Conservation (phyloP, 2,329 filamentous ascomycete species). For the Lasiodiplodia hormozganensis region DNA sequence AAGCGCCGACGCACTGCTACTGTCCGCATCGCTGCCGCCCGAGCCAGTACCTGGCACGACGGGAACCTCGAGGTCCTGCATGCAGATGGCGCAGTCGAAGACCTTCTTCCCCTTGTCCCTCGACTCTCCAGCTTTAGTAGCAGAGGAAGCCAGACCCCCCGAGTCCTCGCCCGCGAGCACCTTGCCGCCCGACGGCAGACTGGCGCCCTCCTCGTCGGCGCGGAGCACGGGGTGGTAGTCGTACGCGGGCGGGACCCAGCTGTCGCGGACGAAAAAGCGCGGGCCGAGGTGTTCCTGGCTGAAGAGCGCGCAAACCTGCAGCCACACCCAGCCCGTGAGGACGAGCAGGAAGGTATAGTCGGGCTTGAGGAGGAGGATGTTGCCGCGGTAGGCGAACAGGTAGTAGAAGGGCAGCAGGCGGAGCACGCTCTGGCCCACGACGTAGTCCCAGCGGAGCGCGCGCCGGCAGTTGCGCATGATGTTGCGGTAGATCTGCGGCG, state of each 20-base stretch:
- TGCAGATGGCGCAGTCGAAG: constrained; percentile 95
- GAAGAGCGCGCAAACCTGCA: constrained; percentile 79
- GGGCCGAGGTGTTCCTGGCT: constrained; percentile 87
- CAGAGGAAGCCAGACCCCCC: neutral
- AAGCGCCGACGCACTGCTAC: constrained; percentile 48
- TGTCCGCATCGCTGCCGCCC: constrained; percentile 60
- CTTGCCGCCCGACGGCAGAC: constrained; percentile 73
- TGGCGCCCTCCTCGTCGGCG: constrained; percentile 80
- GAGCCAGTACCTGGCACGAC: constrained; percentile 66
- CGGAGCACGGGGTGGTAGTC: constrained; percentile 93
- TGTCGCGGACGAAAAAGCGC: constrained; percentile 79
- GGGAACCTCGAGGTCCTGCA: constrained; percentile 88
- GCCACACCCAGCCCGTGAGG: constrained; percentile 81
- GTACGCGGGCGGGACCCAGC: constrained; percentile 75
- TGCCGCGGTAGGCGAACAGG: constrained; percentile 79
- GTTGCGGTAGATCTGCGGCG: constrained; percentile 91
- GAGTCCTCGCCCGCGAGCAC: constrained; percentile 37
- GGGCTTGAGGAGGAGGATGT: constrained; percentile 78
- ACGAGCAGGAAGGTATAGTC: constrained; percentile 70
- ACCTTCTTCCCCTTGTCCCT: constrained; percentile 63
- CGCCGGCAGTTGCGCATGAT: constrained; percentile 88
- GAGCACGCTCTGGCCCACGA: constrained; percentile 80
- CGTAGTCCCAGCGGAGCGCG: constrained; percentile 90
- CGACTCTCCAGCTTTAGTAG: constrained; percentile 47
- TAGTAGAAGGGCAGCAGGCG: constrained; percentile 83